Conservation (phyloP, 352 stramenopile species). For the Phytophthora idaei region DNA sequence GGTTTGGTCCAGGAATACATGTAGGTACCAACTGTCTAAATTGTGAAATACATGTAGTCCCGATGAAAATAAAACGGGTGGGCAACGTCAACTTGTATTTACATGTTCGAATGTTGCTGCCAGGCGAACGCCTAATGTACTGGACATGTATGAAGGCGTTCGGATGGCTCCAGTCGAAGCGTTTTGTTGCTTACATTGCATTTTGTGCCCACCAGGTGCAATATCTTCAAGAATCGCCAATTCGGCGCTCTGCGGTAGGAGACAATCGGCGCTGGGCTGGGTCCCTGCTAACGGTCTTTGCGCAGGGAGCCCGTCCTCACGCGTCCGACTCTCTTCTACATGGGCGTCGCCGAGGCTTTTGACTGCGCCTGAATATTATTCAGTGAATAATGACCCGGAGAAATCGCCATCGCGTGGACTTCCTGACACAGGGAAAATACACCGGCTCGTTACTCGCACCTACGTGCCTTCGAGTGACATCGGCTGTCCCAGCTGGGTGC, state of each 20-base stretch:
- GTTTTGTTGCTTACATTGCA: background rate
- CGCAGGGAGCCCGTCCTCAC: constrained; percentile 11
- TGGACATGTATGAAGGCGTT: background rate
- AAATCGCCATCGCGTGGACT: constrained; percentile 17
- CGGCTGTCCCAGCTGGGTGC: constrained; percentile 36
- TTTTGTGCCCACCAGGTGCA: background rate
- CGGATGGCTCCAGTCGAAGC: background rate
- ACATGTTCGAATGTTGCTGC: background rate
- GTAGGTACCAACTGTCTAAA: background rate
- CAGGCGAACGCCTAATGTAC: background rate
- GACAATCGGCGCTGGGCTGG: background rate
- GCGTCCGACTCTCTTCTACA: constrained; percentile 34
- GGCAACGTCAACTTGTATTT: background rate
- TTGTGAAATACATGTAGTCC: background rate
- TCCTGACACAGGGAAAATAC: constrained; percentile 35
- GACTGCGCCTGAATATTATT: background rate
- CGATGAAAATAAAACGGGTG: background rate
- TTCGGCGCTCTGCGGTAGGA: constrained; percentile 11
- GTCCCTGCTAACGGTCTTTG: constrained; percentile 26
- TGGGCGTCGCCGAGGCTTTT: background rate
- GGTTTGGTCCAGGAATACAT: background rate
- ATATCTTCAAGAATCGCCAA: background rate
- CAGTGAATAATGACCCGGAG: background rate
- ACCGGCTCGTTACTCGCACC: constrained; percentile 37
- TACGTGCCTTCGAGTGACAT: constrained; percentile 32